A percentile compares a stretch with the other conserved stretches of the same genome.
These are phyloP conservation scores for Ramaria sp. DNA, from an alignment of 768 basidiomycete species.

Conservation along the genomic window DNA sequence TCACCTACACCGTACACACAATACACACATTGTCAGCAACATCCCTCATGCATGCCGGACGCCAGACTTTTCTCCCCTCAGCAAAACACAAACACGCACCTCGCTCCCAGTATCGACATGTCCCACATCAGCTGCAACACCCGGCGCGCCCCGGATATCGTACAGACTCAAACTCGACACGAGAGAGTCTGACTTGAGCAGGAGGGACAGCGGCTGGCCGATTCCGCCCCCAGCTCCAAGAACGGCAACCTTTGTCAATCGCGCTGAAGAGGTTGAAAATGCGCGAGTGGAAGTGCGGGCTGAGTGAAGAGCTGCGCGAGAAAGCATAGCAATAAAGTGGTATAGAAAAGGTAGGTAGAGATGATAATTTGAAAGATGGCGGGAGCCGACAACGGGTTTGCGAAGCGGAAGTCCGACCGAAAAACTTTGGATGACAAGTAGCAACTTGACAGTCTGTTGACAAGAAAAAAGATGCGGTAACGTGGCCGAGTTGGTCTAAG, in stretches of 20 bases:
- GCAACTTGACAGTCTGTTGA: neutral
- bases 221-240: constrained; percentile 99
- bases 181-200: constrained; percentile 88
- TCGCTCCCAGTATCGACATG: constrained; percentile 83
- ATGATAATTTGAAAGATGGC: neutral
- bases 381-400: neutral
- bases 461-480: neutral
- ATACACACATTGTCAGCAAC: neutral
- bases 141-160: constrained; percentile 91
- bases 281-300: constrained; percentile 25
- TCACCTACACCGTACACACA: constrained; percentile 36
- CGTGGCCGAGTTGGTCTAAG: constrained; percentile 12
- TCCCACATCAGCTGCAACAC: constrained; percentile 95
- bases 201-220: constrained; percentile 90
- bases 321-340: constrained; percentile 39
- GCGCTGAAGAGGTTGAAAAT: constrained; percentile 65
- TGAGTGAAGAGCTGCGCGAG: constrained; percentile 50
- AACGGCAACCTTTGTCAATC: constrained; percentile 84
- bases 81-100: constrained; percentile 35
- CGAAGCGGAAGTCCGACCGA: neutral
- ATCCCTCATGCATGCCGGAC: constrained; percentile 2
- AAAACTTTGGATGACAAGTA: neutral
- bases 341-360: neutral
- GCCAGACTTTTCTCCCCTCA: too few relatives aligned
- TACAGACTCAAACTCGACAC: constrained; percentile 80